Evolutionary conservation across 2,329 filamentous ascomycete species (phyloP).

Genomic region (Rhynchosporium graminicola): DNA sequence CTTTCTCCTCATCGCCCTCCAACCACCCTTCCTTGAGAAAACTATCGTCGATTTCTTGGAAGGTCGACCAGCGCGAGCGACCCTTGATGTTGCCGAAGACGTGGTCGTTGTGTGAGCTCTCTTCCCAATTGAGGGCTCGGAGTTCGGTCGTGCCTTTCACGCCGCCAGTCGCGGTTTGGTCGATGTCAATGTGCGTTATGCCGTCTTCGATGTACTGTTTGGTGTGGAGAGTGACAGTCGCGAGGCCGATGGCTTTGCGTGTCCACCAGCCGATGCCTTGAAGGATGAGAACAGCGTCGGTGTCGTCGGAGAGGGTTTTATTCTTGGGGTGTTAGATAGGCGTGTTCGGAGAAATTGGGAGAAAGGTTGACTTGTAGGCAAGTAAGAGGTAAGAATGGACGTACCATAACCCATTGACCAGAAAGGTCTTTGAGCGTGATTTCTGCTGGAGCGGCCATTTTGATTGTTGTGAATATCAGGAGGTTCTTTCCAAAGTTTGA

Average conservation of each 20-base stretch:
- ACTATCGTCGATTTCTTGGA: constrained; percentile 43
- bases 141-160: constrained; percentile 60
- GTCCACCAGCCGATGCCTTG: constrained; percentile 59
- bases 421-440: constrained; percentile 53
- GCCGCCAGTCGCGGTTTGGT: constrained; percentile 63
- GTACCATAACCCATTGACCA: constrained; percentile 55
- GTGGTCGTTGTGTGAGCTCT: constrained; percentile 56
- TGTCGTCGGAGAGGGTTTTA: constrained; percentile 58
- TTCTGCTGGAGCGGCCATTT: constrained; percentile 56
- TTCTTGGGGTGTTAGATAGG: constrained; percentile 48
- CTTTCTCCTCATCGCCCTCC: constrained; percentile 46
- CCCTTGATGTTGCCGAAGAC: constrained; percentile 63
- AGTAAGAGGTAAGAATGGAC: constrained; percentile 16
- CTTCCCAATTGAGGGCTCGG: constrained; percentile 56
- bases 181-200: constrained; percentile 55
- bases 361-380: not conserved
- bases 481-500: too few relatives aligned
- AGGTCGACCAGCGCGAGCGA: constrained; percentile 45
- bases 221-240: constrained; percentile 54
- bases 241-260: constrained; percentile 59
- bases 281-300: constrained; percentile 58
- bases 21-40: constrained; percentile 43
- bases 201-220: constrained; percentile 47
- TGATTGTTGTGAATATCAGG: not conserved
- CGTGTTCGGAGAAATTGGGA: not conserved